Conservation (phyloP, 331 rosid genomes). For the Quercus phellos region DNA sequence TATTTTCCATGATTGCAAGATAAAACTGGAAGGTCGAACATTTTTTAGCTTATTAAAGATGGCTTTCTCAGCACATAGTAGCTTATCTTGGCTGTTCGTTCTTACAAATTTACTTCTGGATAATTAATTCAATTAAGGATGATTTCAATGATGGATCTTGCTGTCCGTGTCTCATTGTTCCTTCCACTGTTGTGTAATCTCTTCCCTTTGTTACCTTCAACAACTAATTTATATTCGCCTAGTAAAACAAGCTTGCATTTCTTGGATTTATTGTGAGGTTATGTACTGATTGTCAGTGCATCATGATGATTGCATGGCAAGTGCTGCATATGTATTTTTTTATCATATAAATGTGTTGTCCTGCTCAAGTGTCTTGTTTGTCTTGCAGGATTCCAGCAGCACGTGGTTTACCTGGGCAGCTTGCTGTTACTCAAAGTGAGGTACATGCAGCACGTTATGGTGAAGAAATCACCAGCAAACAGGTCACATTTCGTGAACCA, state of each 20-base stretch:
- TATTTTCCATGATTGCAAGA: background rate
- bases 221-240: background rate
- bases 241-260: background rate
- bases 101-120: background rate
- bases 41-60: background rate
- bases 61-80: background rate
- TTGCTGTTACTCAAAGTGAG: constrained; percentile 32
- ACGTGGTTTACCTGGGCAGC: constrained; percentile 32
- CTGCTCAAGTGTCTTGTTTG: constrained; percentile 25
- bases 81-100: background rate
- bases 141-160: constrained; percentile 13
- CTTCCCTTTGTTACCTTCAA: constrained; percentile 11
- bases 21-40: background rate
- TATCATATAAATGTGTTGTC: constrained; percentile 8
- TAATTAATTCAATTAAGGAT: background rate
- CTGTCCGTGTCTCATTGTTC: background rate
- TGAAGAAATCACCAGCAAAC: constrained; percentile 63
- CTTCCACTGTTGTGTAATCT: constrained; percentile 6
- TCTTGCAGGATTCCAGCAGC: constrained; percentile 42
- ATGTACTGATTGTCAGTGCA: background rate
- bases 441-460: constrained; percentile 36
- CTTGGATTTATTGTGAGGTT: constrained; percentile 9
- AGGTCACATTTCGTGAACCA: constrained; percentile 86
- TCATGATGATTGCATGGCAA: background rate
- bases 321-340: constrained; percentile 8